These are phyloP conservation scores for Podaxis sp. DNA, from an alignment of 768 basidiomycete species.

Conservation along the genomic window DNA sequence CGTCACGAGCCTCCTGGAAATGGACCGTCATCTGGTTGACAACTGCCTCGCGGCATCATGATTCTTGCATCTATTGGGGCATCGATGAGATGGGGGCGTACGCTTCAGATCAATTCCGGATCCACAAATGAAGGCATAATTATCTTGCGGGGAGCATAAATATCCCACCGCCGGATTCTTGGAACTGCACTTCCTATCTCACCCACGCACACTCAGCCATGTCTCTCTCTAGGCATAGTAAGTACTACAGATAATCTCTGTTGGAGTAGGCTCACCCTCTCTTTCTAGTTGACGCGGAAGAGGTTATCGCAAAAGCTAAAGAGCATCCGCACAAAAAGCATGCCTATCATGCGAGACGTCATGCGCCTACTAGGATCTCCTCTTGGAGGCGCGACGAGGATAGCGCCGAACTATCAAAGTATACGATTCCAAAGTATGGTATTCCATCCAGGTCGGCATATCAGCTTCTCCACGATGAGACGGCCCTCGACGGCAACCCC, in stretches of 20 bases:
- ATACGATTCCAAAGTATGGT: conserved; percentile 42
- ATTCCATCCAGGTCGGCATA: conserved; percentile 46
- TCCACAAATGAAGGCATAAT: conserved; percentile 1
- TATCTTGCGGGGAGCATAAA: conserved; percentile 6
- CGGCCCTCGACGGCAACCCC: conserved; percentile 56
- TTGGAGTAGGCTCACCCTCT: not conserved
- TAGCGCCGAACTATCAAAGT: conserved; percentile 41
- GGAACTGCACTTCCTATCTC: not conserved
- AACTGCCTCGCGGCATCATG: not conserved
- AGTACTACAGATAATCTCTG: conserved; percentile 7
- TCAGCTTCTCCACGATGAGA: conserved; percentile 56
- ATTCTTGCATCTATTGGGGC: not conserved
- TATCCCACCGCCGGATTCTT: not conserved
- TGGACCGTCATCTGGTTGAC: not conserved
- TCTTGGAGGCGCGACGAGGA: conserved; percentile 43
- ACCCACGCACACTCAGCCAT: conserved; percentile 18
- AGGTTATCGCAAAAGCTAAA: conserved; percentile 41
- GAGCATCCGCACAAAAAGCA: conserved; percentile 42
- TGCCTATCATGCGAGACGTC: conserved; percentile 24
- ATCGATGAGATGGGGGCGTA: not conserved
- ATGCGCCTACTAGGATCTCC: conserved; percentile 24
- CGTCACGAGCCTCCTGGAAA: not conserved
- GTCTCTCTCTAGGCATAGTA: conserved; percentile 42
- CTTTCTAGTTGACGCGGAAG: conserved; percentile 45
- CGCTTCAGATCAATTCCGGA: not conserved